A percentile compares a stretch with the other conserved stretches of the same genome.
These are phyloP conservation scores for Sclerotinia minor DNA, from an alignment of 2,329 filamentous ascomycete genomes.

Conservation along the genomic window DNA sequence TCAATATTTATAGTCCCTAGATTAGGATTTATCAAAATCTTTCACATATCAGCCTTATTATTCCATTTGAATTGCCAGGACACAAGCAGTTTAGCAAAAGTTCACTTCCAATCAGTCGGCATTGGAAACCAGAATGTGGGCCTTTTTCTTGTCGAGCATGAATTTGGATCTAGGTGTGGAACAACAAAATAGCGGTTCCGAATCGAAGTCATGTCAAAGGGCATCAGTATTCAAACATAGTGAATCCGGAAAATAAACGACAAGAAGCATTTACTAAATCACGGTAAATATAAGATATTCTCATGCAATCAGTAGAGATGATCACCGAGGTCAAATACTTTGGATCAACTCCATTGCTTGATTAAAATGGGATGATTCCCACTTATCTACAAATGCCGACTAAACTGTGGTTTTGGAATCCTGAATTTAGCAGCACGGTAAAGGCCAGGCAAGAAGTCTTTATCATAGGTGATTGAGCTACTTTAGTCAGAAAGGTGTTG, in stretches of 20 bases:
- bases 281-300: constrained; percentile 18
- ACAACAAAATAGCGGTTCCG: constrained; percentile 29
- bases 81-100: neutral
- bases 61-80: neutral
- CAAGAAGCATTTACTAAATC: constrained; percentile 40
- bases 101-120: neutral
- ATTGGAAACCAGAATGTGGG: neutral
- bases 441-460: too few species aligned
- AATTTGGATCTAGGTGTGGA: too few species aligned
- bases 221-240: constrained; percentile 34
- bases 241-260: constrained; percentile 37
- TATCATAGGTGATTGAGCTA: too few species aligned
- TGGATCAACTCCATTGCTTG: too few species aligned
- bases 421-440: too few species aligned
- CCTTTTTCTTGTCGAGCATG: too few species aligned
- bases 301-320: neutral
- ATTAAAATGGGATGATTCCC: too few species aligned
- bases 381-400: too few species aligned
- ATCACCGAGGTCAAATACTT: neutral
- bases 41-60: neutral
- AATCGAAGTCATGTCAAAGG: constrained; percentile 19
- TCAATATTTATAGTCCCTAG: neutral
- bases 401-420: too few species aligned
- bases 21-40: neutral
- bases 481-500: too few species aligned